Evolutionary conservation across 306 rosid genomes (phyloP).

Genomic region (Gleditsia sinensis): DNA sequence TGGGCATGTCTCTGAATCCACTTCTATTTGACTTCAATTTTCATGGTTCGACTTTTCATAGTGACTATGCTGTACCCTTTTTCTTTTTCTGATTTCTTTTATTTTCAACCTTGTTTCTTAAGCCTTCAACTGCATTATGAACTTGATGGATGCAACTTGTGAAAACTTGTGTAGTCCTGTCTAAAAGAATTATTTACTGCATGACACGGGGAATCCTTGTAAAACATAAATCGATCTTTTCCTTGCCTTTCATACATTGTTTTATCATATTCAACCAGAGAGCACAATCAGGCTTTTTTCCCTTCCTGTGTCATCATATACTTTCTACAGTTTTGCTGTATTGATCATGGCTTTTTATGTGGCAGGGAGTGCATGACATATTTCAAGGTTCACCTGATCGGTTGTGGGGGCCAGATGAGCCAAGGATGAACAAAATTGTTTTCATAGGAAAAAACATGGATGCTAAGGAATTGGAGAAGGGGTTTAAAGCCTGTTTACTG

Average conservation of each 20-base stretch:
- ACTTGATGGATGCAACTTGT: neutral
- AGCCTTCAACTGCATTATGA: neutral
- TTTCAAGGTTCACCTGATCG: slow-evolving; percentile 98
- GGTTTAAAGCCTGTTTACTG: slow-evolving; percentile 75
- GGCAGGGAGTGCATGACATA: slow-evolving; percentile 96
- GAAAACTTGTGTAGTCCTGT: neutral
- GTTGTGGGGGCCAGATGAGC: slow-evolving; percentile 81
- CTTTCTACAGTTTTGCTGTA: neutral
- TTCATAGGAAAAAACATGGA: slow-evolving; percentile 92
- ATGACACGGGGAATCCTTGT: too few relatives aligned
- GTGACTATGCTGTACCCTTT: too few relatives aligned
- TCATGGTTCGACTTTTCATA: neutral
- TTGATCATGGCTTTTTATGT: slow-evolving; percentile 25
- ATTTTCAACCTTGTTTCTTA: neutral
- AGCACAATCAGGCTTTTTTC: neutral
- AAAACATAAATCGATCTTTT: too few relatives aligned
- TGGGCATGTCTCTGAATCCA: neutral
- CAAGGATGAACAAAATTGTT: slow-evolving; percentile 84
- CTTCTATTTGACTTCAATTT: neutral
- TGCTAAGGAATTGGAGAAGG: slow-evolving; percentile 74
- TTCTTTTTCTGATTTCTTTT: too few relatives aligned
- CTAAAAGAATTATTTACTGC: too few relatives aligned
- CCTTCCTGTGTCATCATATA: neutral
- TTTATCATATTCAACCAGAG: neutral
- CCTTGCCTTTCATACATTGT: neutral